Evolutionary conservation across 1,139 yeast genomes (phyloP).

Genomic region (Nakaseomyces delphensis): DNA sequence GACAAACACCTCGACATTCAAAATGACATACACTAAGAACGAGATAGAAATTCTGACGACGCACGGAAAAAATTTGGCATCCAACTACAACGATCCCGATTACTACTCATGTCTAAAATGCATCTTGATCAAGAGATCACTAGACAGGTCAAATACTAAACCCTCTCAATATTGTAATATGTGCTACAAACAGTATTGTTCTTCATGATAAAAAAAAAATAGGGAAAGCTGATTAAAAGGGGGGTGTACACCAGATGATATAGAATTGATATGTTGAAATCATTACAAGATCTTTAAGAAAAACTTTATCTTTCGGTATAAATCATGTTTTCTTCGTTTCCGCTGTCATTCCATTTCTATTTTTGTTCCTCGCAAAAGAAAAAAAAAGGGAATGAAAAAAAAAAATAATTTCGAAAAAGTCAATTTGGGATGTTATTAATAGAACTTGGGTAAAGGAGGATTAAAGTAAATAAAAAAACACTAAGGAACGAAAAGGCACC

Average conservation of each 20-base stretch:
- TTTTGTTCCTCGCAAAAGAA: too few species aligned
- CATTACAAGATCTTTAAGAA: too few species aligned
- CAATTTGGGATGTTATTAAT: too few species aligned
- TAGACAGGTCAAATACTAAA: conserved; percentile 36
- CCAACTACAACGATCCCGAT: conserved; percentile 35
- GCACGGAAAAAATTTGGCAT: conserved; percentile 48
- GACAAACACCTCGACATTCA: conserved; percentile 55
- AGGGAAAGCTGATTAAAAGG: neutral
- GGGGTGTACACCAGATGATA: too few species aligned
- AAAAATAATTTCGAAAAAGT: too few species aligned
- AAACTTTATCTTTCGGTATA: too few species aligned
- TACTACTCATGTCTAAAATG: conserved; percentile 51
- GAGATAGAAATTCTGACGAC: conserved; percentile 41
- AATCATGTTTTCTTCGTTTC: too few species aligned
- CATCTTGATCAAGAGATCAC: conserved; percentile 47
- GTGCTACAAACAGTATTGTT: conserved; percentile 38
- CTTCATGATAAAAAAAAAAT: conserved; percentile 7
- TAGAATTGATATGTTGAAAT: too few species aligned
- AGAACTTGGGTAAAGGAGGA: too few species aligned
- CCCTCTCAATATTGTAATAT: conserved; percentile 31
- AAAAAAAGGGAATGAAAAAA: too few species aligned
- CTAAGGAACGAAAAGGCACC: neutral
- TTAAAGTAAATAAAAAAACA: neutral
- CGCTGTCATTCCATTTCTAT: too few species aligned
- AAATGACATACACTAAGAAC: conserved; percentile 39